Conservation (phyloP, 2,329 filamentous ascomycete genomes). For the Shiraia sp. region DNA sequence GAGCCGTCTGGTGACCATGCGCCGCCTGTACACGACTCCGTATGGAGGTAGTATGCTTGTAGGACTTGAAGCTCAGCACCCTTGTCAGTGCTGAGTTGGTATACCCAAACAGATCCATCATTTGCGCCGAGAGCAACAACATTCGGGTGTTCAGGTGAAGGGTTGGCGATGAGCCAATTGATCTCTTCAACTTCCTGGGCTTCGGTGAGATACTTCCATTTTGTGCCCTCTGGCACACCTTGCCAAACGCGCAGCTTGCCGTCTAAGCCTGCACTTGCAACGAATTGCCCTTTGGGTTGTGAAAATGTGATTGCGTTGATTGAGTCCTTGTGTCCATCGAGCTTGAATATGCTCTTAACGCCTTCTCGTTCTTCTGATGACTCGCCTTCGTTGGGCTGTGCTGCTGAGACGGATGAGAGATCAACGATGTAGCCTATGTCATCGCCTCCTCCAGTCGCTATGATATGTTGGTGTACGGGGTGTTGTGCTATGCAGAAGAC, state of each 20-base stretch:
- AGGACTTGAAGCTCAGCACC: slow-evolving; percentile 74
- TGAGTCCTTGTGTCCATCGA: slow-evolving; percentile 91
- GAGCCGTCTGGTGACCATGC: slow-evolving; percentile 88
- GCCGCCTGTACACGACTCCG: slow-evolving; percentile 82
- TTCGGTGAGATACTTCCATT: slow-evolving; percentile 72
- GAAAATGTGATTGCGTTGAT: slow-evolving; percentile 88
- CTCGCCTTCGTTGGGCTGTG: slow-evolving; percentile 63
- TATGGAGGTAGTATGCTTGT: slow-evolving; percentile 92
- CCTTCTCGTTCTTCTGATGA: slow-evolving; percentile 60
- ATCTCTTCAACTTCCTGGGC: slow-evolving; percentile 91
- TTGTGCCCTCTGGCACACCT: slow-evolving; percentile 52
- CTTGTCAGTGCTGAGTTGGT: slow-evolving; percentile 72
- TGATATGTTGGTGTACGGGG: slow-evolving; percentile 73
- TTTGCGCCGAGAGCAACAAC: slow-evolving; percentile 84
- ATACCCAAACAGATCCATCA: slow-evolving; percentile 95
- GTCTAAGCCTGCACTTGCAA: slow-evolving; percentile 86
- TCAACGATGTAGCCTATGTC: slow-evolving; percentile 89
- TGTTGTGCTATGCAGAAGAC: slow-evolving; percentile 96
- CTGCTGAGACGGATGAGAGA: slow-evolving; percentile 64
- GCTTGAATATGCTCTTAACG: slow-evolving; percentile 68
- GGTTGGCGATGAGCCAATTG: slow-evolving; percentile 84
- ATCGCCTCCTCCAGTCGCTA: slow-evolving; percentile 85
- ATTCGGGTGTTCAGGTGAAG: slow-evolving; percentile 72
- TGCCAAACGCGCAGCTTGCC: slow-evolving; percentile 77
- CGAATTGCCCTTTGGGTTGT: slow-evolving; percentile 77